A percentile compares a stretch with the other conserved stretches of the same genome.
phyloP scores from a whole-genome alignment of 1,139 yeast genomes.

The Geotrichum citri-aurantii region DNA sequence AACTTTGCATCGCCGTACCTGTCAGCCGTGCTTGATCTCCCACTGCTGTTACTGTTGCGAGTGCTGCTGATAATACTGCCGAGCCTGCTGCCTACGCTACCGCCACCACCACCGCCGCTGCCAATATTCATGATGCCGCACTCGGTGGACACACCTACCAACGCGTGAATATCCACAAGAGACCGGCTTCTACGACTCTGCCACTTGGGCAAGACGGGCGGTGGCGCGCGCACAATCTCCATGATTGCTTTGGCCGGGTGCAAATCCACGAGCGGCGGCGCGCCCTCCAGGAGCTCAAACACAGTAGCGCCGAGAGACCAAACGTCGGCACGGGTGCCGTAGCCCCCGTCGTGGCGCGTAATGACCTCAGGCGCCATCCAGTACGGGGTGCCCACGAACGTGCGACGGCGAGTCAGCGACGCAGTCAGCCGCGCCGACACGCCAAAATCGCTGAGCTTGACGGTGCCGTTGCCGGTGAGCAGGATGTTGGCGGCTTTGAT shows the following conservation, averaged over 20 bases:
- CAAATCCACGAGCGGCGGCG: conserved; percentile 53
- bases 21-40: not conserved
- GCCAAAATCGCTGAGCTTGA: conserved; percentile 93
- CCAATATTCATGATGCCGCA: not conserved
- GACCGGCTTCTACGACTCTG: conserved; percentile 9
- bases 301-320: conserved; percentile 91
- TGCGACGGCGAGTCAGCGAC: conserved; percentile 69
- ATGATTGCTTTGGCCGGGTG: conserved; percentile 74
- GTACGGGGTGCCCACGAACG: conserved; percentile 97
- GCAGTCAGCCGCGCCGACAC: conserved; percentile 84
- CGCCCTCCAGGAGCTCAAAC: conserved; percentile 86
- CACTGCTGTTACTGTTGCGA: not conserved
- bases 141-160: conserved; percentile 1
- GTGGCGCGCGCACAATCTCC: conserved; percentile 60
- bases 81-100: not conserved
- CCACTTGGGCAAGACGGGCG: conserved; percentile 53
- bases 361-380: conserved; percentile 98
- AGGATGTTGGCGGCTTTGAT: conserved; percentile 80
- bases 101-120: not conserved
- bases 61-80: not conserved
- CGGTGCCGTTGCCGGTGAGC: conserved; percentile 62
- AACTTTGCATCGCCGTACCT: not conserved
- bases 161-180: conserved; percentile 1
- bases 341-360: conserved; percentile 45
- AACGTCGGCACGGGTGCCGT: conserved; percentile 82